These are phyloP conservation scores for Kluyveromyces sp. DNA, from an alignment of 1,139 yeast genomes.

Conservation along the genomic window DNA sequence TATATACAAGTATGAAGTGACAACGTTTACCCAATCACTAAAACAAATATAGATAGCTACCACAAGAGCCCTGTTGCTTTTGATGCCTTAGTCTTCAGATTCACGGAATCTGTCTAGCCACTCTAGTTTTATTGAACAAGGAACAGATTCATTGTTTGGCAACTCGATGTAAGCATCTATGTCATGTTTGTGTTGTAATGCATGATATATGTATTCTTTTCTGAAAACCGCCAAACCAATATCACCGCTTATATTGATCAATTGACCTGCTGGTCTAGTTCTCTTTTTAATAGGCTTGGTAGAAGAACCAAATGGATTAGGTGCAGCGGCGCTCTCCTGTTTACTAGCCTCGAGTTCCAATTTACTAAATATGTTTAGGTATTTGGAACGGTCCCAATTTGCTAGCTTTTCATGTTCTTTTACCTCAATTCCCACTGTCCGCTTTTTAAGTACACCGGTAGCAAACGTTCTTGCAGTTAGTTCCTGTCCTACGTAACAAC, in stretches of 20 bases:
- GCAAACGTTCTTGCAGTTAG: constrained; percentile 82
- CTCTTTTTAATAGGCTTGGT: constrained; percentile 21
- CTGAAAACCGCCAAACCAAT: constrained; percentile 56
- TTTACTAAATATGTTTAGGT: constrained; percentile 7
- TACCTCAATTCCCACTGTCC: constrained; percentile 68
- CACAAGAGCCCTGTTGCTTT: too few species aligned
- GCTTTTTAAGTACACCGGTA: constrained; percentile 72
- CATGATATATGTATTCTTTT: constrained; percentile 30
- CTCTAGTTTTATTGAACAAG: constrained; percentile 1
- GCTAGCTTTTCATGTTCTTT: constrained; percentile 17
- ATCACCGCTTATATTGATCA: constrained; percentile 50
- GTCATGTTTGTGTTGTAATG: constrained; percentile 10
- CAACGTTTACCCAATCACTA: background rate
- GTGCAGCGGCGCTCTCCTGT: background rate
- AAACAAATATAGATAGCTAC: background rate
- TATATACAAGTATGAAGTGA: too few species aligned
- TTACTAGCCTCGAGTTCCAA: constrained; percentile 5
- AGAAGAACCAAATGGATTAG: constrained; percentile 34
- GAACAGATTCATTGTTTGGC: background rate
- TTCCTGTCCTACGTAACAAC: constrained; percentile 96
- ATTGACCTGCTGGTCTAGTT: constrained; percentile 47
- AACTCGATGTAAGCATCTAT: constrained; percentile 5
- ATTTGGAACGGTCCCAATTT: constrained; percentile 11
- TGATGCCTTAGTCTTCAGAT: background rate
- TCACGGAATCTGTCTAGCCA: constrained; percentile 4